Percentiles rank a stretch among this genome's conserved stretches.
Evolutionary conservation across 768 basidiomycete species (phyloP).

Genomic region (Leccinum subgranulosum): DNA sequence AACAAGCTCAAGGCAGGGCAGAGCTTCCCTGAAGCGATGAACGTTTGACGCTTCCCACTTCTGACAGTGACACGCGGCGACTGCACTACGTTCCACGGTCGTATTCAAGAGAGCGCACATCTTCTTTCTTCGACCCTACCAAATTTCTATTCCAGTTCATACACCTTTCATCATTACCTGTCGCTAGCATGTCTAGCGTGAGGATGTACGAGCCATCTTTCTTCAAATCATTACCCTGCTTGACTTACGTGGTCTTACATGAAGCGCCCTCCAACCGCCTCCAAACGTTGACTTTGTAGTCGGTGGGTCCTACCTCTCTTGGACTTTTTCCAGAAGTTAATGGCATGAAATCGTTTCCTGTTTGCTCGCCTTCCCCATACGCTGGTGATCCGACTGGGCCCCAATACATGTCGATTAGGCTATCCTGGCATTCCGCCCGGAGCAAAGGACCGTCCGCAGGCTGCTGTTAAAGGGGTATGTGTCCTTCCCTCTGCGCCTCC

Average conservation of each 20-base stretch:
- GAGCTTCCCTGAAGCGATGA: constrained; percentile 12
- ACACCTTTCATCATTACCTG: background rate
- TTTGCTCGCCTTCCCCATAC: background rate
- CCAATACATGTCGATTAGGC: constrained; percentile 40
- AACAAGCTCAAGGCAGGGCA: background rate
- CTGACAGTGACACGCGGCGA: constrained; percentile 18
- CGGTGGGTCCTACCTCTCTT: constrained; percentile 41
- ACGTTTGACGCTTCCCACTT: constrained; percentile 12
- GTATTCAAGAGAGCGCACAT: constrained; percentile 6
- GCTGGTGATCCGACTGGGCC: constrained; percentile 10
- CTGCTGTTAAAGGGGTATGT: constrained; percentile 83
- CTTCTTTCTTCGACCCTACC: background rate
- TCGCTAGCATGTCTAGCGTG: constrained; percentile 39
- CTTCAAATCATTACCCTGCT: background rate
- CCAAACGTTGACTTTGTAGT: constrained; percentile 89
- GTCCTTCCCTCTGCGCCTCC: background rate
- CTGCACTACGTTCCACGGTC: constrained; percentile 9
- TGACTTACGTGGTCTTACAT: constrained; percentile 8
- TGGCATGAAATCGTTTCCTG: background rate
- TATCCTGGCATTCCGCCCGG: constrained; percentile 88
- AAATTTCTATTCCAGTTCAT: background rate
- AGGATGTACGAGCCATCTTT: constrained; percentile 38
- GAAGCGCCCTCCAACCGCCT: constrained; percentile 77
- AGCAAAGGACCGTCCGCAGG: constrained; percentile 71
- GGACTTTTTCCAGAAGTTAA: background rate